Conservation (phyloP, 495 filamentous ascomycete genomes). For the Pseudoneurospora amorphoporcata region DNA sequence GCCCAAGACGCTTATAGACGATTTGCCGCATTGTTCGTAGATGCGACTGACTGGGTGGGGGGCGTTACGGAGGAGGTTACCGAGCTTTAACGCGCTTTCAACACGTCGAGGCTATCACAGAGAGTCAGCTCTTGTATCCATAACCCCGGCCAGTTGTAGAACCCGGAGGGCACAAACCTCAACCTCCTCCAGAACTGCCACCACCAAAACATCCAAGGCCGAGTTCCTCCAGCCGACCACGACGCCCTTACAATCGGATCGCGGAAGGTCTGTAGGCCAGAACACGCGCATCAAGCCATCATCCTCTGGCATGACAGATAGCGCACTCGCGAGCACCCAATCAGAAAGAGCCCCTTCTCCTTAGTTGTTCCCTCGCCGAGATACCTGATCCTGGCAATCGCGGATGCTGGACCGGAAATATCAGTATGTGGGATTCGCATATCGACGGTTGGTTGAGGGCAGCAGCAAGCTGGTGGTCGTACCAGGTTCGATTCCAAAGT, state of each 20-base stretch:
- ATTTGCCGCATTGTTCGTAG: conserved; percentile 71
- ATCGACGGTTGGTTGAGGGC: background rate
- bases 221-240: conserved; percentile 96
- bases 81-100: conserved; percentile 75
- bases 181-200: conserved; percentile 80
- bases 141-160: background rate
- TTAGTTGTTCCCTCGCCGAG: conserved; percentile 89
- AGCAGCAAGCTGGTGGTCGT: conserved; percentile 10
- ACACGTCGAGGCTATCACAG: conserved; percentile 51
- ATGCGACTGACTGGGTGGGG: conserved; percentile 73
- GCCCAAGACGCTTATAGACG: conserved; percentile 78
- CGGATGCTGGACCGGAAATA: conserved; percentile 54
- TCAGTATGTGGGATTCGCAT: conserved; percentile 9
- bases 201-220: conserved; percentile 76
- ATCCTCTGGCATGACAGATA: conserved; percentile 71
- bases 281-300: conserved; percentile 96
- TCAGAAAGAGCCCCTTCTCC: conserved; percentile 90
- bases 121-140: conserved; percentile 1
- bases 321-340: conserved; percentile 16
- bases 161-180: conserved; percentile 49
- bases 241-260: conserved; percentile 63
- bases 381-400: conserved; percentile 72
- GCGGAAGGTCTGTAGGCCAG: conserved; percentile 83
- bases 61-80: conserved; percentile 72
- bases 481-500: conserved; percentile 35